Evolutionary conservation across 352 stramenopile genomes (phyloP).

Genomic region (Pythium rishiriense): DNA sequence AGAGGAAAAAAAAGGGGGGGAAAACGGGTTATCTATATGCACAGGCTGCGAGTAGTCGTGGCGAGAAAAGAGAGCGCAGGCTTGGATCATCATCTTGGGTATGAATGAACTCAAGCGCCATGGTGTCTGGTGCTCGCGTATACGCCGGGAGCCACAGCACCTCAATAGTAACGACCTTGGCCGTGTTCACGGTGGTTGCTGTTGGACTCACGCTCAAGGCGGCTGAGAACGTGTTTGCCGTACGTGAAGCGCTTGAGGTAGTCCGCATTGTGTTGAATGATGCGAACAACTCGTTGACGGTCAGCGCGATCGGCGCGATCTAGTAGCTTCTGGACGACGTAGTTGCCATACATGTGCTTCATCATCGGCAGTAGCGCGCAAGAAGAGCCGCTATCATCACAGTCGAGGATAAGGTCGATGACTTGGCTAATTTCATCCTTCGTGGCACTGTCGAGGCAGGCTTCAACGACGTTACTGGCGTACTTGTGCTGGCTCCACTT

Average conservation of each 20-base stretch:
- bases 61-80: constrained; percentile 4
- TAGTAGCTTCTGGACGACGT: constrained; percentile 96
- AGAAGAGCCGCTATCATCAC: constrained; percentile 65
- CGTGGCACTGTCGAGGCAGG: constrained; percentile 89
- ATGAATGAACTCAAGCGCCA: not conserved
- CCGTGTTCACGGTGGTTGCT: constrained; percentile 3
- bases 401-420: constrained; percentile 77
- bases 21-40: constrained; percentile 29
- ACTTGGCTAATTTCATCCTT: constrained; percentile 80
- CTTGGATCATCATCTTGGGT: constrained; percentile 6
- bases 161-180: constrained; percentile 28
- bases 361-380: constrained; percentile 92
- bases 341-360: constrained; percentile 97
- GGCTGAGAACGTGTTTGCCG: constrained; percentile 91
- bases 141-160: not conserved
- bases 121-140: not conserved
- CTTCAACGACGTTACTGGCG: constrained; percentile 96
- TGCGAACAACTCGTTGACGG: constrained; percentile 86
- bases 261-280: constrained; percentile 89
- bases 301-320: constrained; percentile 88
- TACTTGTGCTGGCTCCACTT: constrained; percentile 95
- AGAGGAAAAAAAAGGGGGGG: not conserved
- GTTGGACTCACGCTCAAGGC: constrained; percentile 52
- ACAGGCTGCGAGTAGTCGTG: too few species aligned
- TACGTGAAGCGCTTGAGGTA: constrained; percentile 93